Evolutionary conservation across 2,329 filamentous ascomycete species (phyloP), one percentile per base, ranked within the genome.

Genomic region (Mycosphaerelloides madeirae): DNA sequence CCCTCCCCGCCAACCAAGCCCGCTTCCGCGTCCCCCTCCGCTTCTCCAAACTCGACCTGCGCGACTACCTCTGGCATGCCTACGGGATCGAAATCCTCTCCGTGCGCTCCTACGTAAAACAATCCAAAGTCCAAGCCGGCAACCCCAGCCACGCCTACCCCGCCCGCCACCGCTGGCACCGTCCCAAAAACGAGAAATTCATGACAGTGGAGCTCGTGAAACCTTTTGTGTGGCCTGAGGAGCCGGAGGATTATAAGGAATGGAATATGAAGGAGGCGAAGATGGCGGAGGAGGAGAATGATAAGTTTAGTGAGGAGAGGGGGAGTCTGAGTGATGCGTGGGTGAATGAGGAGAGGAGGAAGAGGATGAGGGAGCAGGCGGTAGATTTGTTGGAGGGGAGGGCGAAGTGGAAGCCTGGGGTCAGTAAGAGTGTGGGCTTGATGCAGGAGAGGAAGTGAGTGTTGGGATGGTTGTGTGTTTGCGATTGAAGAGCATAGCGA

Each of bases 1-100:
- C 79, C 55, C 78, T 86, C 42, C 83, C 87, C 6, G 81, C 90
- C 15, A 84, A 82, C 65, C 88, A 87, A 65, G 93, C 91, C 52
- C 84, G 83, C 59, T 98, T 98, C 79, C 77, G 84, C 61, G 91
- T 96, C 25, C 93, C 93, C 9, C 78, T 97, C 58, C 82, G 80
- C 59, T 89, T 96, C 76, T 95, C 88, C 76, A 98, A 98, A 72
- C 84, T 97, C 68, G 93, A 98, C 67, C 73, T 98, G 32, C 87
- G 89, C 67, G 90, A 96, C 73, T 98, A 97, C 73, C 83, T 98
- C 50, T 86, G 80, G 72, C 83, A 95, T 67, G 79, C 79, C 33
- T 98, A 98, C 75, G 76, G 78, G 49, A 83, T 97, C 50, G 77
- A 83, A 53, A 80, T 84, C 42, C 72, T 80, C 41, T 75, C 75